These are phyloP conservation scores for Coniella vitis DNA, from an alignment of 2,329 filamentous ascomycete species.

Conservation along the genomic window DNA sequence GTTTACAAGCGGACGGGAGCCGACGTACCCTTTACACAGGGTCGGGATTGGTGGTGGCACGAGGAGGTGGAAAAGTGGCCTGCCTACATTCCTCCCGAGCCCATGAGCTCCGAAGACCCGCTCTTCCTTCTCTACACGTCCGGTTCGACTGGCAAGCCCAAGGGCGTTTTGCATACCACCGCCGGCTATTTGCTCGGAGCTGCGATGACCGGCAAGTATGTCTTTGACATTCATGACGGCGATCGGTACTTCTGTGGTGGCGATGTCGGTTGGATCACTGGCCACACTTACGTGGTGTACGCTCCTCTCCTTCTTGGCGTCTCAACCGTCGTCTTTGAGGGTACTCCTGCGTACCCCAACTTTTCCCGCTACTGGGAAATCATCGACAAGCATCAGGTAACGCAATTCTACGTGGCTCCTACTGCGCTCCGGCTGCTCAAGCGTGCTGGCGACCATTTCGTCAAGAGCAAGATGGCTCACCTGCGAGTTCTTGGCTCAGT, in stretches of 20 bases:
- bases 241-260: slow-evolving; percentile 97
- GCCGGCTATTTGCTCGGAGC: slow-evolving; percentile 92
- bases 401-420: slow-evolving; percentile 96
- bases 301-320: slow-evolving; percentile 89
- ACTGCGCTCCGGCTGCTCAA: slow-evolving; percentile 90
- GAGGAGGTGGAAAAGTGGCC: slow-evolving; percentile 98
- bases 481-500: slow-evolving; percentile 89
- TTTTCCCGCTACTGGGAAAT: slow-evolving; percentile 99
- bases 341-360: slow-evolving; percentile 92
- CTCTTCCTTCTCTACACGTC: slow-evolving; percentile 98
- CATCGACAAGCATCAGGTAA: slow-evolving; percentile 89
- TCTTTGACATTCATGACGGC: slow-evolving; percentile 93
- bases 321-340: slow-evolving; percentile 94
- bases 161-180: slow-evolving; percentile 98
- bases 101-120: slow-evolving; percentile 89
- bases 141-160: slow-evolving; percentile 95
- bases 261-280: slow-evolving; percentile 98
- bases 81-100: slow-evolving; percentile 80
- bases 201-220: slow-evolving; percentile 92
- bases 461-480: slow-evolving; percentile 82
- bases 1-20: slow-evolving; percentile 95
- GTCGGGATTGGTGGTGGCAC: slow-evolving; percentile 96
- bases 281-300: slow-evolving; percentile 97
- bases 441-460: slow-evolving; percentile 88
- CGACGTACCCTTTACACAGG: slow-evolving; percentile 82